Conservation (phyloP, 257 asterid genomes). For the Nemophila menziesii region DNA sequence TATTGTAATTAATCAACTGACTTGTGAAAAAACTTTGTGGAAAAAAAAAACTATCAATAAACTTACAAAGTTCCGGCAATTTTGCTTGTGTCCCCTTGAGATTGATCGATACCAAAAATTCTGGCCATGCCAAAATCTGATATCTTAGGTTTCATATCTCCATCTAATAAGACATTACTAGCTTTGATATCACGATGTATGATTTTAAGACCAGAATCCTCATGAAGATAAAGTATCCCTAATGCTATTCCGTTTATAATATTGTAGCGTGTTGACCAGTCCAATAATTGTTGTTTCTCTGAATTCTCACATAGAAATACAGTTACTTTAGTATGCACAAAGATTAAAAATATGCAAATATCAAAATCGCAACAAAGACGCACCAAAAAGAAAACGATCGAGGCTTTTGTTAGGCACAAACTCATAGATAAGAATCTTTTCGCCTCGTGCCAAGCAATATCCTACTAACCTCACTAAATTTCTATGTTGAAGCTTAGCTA, state of each 20-base stretch:
- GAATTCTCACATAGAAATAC: background rate
- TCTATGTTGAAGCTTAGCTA: slow-evolving; percentile 17
- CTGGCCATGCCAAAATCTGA: slow-evolving; percentile 1
- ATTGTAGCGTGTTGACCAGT: slow-evolving; percentile 2
- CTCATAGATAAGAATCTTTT: slow-evolving; percentile 11
- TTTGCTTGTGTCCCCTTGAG: background rate
- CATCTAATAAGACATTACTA: background rate
- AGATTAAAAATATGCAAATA: background rate
- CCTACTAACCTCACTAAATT: slow-evolving; percentile 16
- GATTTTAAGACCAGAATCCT: background rate
- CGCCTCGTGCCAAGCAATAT: slow-evolving; percentile 9
- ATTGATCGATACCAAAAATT: background rate
- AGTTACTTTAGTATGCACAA: background rate
- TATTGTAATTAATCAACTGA: background rate
- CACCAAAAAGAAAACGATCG: slow-evolving; percentile 11
- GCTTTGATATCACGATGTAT: slow-evolving; percentile 1
- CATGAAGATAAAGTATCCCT: slow-evolving; percentile 4
- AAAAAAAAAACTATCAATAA: too few relatives aligned
- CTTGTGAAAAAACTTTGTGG: too few relatives aligned
- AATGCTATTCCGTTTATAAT: background rate
- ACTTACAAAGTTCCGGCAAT: slow-evolving; percentile 1
- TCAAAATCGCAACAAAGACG: background rate
- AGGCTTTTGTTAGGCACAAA: slow-evolving; percentile 14
- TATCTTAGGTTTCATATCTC: background rate
- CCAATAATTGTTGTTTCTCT: background rate